Evolutionary conservation across 1,139 yeast species (phyloP).

Genomic region (Yamadazyma triangularis): DNA sequence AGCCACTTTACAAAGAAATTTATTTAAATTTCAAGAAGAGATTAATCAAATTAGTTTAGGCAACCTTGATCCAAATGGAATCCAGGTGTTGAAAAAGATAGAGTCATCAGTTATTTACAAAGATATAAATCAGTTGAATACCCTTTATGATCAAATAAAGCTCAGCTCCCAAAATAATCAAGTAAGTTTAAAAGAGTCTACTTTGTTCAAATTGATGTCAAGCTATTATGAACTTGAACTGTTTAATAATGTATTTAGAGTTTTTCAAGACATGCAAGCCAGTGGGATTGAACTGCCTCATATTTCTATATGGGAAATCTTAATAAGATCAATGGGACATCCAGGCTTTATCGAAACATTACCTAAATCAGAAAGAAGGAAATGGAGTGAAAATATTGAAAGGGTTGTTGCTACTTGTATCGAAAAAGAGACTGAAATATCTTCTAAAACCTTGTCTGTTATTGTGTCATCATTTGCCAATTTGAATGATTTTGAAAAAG

Average conservation of each 20-base stretch:
- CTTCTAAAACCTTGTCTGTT: slow-evolving; percentile 26
- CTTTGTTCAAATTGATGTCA: slow-evolving; percentile 32
- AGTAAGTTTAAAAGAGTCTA: slow-evolving; percentile 24
- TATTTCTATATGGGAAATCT: slow-evolving; percentile 30
- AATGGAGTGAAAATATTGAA: slow-evolving; percentile 20
- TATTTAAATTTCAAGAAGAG: slow-evolving; percentile 6
- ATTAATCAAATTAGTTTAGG: slow-evolving; percentile 9
- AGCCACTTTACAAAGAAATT: slow-evolving; percentile 4
- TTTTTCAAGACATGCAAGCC: slow-evolving; percentile 30
- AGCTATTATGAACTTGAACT: slow-evolving; percentile 26
- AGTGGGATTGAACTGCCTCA: slow-evolving; percentile 23
- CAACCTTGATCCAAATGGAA: slow-evolving; percentile 34
- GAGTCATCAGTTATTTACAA: slow-evolving; percentile 16
- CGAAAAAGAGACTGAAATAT: slow-evolving; percentile 19
- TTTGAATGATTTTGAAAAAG: slow-evolving; percentile 29
- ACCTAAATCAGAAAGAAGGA: slow-evolving; percentile 13
- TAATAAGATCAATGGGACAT: slow-evolving; percentile 34
- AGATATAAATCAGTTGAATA: slow-evolving; percentile 17
- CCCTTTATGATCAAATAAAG: slow-evolving; percentile 21
- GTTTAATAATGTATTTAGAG: slow-evolving; percentile 28
- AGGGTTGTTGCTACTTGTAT: slow-evolving; percentile 27
- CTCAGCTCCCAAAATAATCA: slow-evolving; percentile 20
- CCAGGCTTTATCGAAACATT: slow-evolving; percentile 18
- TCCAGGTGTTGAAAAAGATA: slow-evolving; percentile 18
- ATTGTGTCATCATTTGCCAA: slow-evolving; percentile 35